These are phyloP conservation scores for Vaccinium corymbosum DNA, from an alignment of 148 eudicot species.

Conservation along the genomic window DNA sequence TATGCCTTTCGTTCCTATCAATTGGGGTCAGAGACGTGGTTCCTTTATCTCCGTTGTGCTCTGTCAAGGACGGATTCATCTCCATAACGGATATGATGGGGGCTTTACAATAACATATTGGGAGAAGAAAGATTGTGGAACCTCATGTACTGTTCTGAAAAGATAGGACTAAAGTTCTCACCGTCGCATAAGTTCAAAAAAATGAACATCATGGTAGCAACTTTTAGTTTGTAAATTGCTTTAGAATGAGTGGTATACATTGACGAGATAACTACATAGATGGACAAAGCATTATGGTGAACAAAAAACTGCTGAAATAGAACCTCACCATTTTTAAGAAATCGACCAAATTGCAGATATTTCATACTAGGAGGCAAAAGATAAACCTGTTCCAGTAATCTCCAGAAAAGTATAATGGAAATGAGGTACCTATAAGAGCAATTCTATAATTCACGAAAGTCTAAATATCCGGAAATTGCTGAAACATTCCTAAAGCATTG, in stretches of 20 bases:
- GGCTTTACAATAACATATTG: too few relatives aligned
- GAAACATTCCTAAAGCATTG: background rate
- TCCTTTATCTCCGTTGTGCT: background rate
- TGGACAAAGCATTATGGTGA: background rate
- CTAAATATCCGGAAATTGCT: background rate
- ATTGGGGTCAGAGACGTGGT: background rate
- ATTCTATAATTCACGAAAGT: background rate
- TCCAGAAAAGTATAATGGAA: slow-evolving; percentile 61
- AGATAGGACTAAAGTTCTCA: background rate
- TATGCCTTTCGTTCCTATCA: background rate
- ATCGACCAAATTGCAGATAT: slow-evolving; percentile 53
- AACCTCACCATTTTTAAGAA: slow-evolving; percentile 64
- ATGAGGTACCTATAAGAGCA: slow-evolving; percentile 55
- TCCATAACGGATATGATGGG: background rate
- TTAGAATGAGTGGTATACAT: background rate
- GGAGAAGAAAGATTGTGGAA: background rate
- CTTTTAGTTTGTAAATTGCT: background rate
- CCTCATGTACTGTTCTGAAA: background rate
- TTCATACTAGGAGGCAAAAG: slow-evolving; percentile 60
- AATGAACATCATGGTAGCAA: background rate
- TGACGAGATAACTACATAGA: background rate
- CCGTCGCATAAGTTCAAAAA: background rate
- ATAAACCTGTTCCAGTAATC: slow-evolving; percentile 57
- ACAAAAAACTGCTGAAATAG: background rate
- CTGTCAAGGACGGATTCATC: background rate